phyloP scores from a whole-genome alignment of 2,329 filamentous ascomycete genomes.

The Fusarium torulosum region DNA sequence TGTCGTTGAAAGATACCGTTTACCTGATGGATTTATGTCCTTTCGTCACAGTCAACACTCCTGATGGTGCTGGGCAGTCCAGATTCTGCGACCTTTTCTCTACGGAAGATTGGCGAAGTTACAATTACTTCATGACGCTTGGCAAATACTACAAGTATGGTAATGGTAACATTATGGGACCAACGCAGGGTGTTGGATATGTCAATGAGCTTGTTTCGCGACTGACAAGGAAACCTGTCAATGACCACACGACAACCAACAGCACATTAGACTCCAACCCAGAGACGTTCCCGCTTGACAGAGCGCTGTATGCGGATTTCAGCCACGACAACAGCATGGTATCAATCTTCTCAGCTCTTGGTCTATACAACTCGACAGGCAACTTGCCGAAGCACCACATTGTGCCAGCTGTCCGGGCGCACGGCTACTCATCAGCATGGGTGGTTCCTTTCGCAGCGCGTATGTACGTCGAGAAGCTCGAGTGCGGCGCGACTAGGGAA shows the following conservation, averaged over 20 bases:
- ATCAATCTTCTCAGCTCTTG: slow-evolving; percentile 79
- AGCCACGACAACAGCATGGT: slow-evolving; percentile 92
- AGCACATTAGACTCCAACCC: slow-evolving; percentile 76
- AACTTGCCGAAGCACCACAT: slow-evolving; percentile 65
- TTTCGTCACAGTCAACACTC: slow-evolving; percentile 80
- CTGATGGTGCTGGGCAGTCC: slow-evolving; percentile 64
- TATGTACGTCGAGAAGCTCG: slow-evolving; percentile 90
- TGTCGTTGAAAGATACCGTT: slow-evolving; percentile 73
- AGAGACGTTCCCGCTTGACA: slow-evolving; percentile 78
- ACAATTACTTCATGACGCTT: slow-evolving; percentile 84
- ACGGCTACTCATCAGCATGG: slow-evolving; percentile 82
- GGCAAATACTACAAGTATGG: slow-evolving; percentile 89
- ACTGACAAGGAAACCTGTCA: slow-evolving; percentile 75
- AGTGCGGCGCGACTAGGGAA: slow-evolving; percentile 67
- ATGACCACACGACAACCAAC: slow-evolving; percentile 82
- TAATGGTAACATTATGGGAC: slow-evolving; percentile 80
- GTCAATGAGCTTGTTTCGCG: slow-evolving; percentile 89
- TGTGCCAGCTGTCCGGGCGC: slow-evolving; percentile 63
- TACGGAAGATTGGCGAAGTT: slow-evolving; percentile 77
- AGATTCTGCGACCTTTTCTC: slow-evolving; percentile 83
- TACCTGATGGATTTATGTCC: slow-evolving; percentile 91
- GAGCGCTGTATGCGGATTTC: slow-evolving; percentile 85
- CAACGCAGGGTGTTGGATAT: slow-evolving; percentile 89
- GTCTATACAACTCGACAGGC: slow-evolving; percentile 77
- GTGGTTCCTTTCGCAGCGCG: slow-evolving; percentile 84